A percentile compares a stretch with the other conserved stretches of the same genome.
Evolutionary conservation across 345 rosid species (phyloP).

Genomic region (Durio zibethinus): DNA sequence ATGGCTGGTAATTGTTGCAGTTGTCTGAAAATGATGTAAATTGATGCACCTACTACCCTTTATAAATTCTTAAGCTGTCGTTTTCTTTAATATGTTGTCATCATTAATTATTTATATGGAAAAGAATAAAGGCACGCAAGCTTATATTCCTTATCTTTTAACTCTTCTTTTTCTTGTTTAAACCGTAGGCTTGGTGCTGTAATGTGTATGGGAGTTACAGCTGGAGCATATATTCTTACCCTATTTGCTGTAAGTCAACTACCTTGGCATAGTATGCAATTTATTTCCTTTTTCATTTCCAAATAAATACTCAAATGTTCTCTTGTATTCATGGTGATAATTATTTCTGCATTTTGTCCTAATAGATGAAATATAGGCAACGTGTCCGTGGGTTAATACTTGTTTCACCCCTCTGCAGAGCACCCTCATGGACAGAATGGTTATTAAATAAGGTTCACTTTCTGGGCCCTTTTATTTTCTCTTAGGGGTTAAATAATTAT

Average conservation of each 20-base stretch:
- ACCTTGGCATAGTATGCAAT: slow-evolving; percentile 3
- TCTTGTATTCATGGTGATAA: background rate
- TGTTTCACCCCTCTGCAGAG: slow-evolving; percentile 87
- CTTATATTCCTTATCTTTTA: slow-evolving; percentile 1
- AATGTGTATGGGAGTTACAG: slow-evolving; percentile 98
- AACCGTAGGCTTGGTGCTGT: slow-evolving; percentile 80
- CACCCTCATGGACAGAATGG: slow-evolving; percentile 98
- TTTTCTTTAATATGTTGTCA: background rate
- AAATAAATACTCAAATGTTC: background rate
- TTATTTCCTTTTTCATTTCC: background rate
- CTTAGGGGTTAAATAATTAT: slow-evolving; percentile 3
- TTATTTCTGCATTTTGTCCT: slow-evolving; percentile 7
- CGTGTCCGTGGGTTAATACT: slow-evolving; percentile 90
- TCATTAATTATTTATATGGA: slow-evolving; percentile 3
- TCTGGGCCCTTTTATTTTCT: slow-evolving; percentile 17
- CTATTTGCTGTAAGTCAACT: slow-evolving; percentile 75
- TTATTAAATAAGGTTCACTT: slow-evolving; percentile 67
- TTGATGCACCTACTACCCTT: background rate
- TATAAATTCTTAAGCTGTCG: slow-evolving; percentile 10
- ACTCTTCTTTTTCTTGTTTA: background rate
- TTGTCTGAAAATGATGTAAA: slow-evolving; percentile 21
- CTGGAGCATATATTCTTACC: slow-evolving; percentile 94
- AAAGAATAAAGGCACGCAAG: background rate
- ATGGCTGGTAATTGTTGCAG: slow-evolving; percentile 11
- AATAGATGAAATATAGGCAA: slow-evolving; percentile 84